Percentiles rank a stretch among this genome's conserved stretches.
These are phyloP conservation scores for Zasmidium citrigriseum DNA, from an alignment of 2,329 filamentous ascomycete genomes.

Conservation along the genomic window DNA sequence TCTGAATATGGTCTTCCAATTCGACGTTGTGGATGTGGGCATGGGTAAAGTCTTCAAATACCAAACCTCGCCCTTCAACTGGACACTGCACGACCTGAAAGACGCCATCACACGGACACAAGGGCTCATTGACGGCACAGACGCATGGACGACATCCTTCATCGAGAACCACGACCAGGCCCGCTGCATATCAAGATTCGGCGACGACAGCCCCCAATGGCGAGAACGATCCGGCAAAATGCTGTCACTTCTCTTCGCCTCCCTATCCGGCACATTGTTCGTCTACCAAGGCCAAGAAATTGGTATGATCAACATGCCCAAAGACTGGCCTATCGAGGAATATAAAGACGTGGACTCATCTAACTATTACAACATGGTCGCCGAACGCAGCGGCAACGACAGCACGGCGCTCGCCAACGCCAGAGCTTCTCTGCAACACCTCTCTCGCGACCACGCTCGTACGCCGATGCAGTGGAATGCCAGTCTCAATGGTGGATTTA, in stretches of 20 bases:
- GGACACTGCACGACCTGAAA: slow-evolving; percentile 55
- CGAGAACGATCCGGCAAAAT: slow-evolving; percentile 57
- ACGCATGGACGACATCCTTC: slow-evolving; percentile 65
- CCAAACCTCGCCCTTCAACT: slow-evolving; percentile 49
- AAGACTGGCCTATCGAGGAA: slow-evolving; percentile 45
- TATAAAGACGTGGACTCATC: slow-evolving; percentile 56
- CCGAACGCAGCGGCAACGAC: slow-evolving; percentile 26
- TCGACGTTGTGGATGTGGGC: slow-evolving; percentile 57
- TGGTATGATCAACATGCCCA: slow-evolving; percentile 55
- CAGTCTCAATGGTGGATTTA: slow-evolving; percentile 61
- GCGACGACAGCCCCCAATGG: slow-evolving; percentile 57
- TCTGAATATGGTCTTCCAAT: slow-evolving; percentile 71
- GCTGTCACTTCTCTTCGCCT: slow-evolving; percentile 36
- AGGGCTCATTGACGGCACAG: slow-evolving; percentile 57
- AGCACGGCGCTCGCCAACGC: background rate
- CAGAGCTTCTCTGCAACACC: slow-evolving; percentile 3
- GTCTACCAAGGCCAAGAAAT: slow-evolving; percentile 69
- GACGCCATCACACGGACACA: slow-evolving; percentile 59
- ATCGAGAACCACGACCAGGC: slow-evolving; percentile 67
- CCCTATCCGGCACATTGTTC: slow-evolving; percentile 51
- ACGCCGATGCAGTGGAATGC: slow-evolving; percentile 68
- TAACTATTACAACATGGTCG: slow-evolving; percentile 54
- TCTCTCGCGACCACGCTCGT: slow-evolving; percentile 49
- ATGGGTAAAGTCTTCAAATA: slow-evolving; percentile 49
- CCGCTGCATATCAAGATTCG: slow-evolving; percentile 59